These are phyloP conservation scores for Luvunga scandens DNA, from an alignment of 345 rosid genomes.

Conservation along the genomic window DNA sequence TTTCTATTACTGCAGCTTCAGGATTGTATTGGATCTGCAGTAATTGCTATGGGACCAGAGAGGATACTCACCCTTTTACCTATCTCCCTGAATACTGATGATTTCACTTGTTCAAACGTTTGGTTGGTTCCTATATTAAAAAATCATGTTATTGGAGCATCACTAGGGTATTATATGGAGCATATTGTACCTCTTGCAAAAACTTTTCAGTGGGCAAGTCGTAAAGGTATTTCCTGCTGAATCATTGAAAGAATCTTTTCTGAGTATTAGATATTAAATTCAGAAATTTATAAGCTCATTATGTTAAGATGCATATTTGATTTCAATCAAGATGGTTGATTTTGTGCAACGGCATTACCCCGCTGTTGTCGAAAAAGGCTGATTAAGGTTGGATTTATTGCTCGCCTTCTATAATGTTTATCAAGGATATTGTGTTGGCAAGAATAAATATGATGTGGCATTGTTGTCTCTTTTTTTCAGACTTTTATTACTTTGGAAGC, in stretches of 20 bases:
- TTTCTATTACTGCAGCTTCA: conserved; percentile 51
- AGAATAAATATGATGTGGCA: background rate
- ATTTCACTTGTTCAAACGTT: conserved; percentile 51
- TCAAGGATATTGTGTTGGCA: background rate
- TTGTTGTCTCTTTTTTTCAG: background rate
- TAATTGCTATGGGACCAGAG: conserved; percentile 78
- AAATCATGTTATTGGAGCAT: conserved; percentile 59
- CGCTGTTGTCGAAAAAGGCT: background rate
- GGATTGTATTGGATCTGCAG: conserved; percentile 83
- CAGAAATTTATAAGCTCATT: conserved; percentile 5
- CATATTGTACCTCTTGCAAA: conserved; percentile 85
- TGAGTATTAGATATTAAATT: background rate
- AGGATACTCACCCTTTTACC: conserved; percentile 68
- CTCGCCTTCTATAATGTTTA: background rate
- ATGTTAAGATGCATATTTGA: background rate
- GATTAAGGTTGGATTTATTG: background rate
- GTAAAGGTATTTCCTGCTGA: conserved; percentile 49
- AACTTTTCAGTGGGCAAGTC: conserved; percentile 52
- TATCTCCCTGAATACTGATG: conserved; percentile 50
- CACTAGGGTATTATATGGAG: conserved; percentile 71
- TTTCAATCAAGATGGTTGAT: background rate
- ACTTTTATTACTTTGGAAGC: background rate
- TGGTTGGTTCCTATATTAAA: conserved; percentile 88
- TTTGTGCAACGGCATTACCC: background rate
- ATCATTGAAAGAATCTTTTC: background rate